Percentiles rank a stretch among this genome's conserved stretches.
Conservation (phyloP, 2,329 filamentous ascomycete genomes). For the Cladosporium sp. region DNA sequence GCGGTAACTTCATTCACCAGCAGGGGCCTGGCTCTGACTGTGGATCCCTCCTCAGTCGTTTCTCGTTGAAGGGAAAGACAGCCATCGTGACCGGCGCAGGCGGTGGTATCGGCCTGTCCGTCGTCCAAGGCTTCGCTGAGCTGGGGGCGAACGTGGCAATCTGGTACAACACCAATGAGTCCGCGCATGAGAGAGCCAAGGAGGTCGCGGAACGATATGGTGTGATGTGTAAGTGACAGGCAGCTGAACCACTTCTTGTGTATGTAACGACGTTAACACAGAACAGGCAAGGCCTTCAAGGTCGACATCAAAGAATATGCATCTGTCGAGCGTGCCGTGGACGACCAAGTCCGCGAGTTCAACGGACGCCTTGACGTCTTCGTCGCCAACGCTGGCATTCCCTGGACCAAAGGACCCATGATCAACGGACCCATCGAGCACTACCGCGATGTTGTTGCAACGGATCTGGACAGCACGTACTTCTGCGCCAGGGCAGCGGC, state of each 20-base stretch:
- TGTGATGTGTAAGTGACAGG: constrained; percentile 20
- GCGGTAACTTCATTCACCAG: constrained; percentile 1
- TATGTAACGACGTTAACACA: too few relatives aligned
- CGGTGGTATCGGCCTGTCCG: constrained; percentile 32
- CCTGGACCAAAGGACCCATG: constrained; percentile 65
- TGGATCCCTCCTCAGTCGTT: constrained; percentile 17
- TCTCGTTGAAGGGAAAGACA: constrained; percentile 36
- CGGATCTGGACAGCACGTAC: constrained; percentile 71
- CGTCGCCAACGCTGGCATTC: constrained; percentile 69
- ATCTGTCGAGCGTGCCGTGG: constrained; percentile 38
- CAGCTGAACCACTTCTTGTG: neutral
- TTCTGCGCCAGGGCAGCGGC: constrained; percentile 70
- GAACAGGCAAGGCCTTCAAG: constrained; percentile 46
- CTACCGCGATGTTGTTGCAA: constrained; percentile 62
- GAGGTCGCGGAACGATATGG: constrained; percentile 21
- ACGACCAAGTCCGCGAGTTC: constrained; percentile 54
- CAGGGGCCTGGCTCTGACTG: neutral
- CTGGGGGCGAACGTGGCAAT: constrained; percentile 38
- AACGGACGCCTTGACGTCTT: constrained; percentile 71
- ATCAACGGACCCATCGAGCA: constrained; percentile 61
- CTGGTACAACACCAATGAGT: constrained; percentile 40
- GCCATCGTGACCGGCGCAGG: constrained; percentile 45
- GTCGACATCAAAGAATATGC: constrained; percentile 40
- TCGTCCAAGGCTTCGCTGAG: constrained; percentile 23
- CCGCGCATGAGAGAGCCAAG: constrained; percentile 21